Evolutionary conservation across 331 rosid genomes (phyloP).

Genomic region (Spiraea crenata): DNA sequence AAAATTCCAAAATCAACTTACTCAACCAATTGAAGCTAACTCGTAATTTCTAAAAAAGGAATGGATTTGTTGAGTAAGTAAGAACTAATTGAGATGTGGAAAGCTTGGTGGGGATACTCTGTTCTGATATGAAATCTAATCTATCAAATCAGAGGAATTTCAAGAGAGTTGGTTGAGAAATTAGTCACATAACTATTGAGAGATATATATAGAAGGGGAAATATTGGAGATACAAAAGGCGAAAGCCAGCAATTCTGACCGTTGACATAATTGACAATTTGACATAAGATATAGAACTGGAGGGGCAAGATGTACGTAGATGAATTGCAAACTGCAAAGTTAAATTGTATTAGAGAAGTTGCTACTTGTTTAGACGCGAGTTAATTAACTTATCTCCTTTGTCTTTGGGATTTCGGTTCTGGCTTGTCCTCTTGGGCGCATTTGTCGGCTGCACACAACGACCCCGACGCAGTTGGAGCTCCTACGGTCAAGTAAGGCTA

Average conservation of each 20-base stretch:
- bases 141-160: too few relatives aligned
- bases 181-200: too few relatives aligned
- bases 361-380: too few relatives aligned
- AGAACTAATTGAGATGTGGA: background rate
- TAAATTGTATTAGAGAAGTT: too few relatives aligned
- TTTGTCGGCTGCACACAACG: background rate
- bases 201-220: background rate
- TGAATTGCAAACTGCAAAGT: too few relatives aligned
- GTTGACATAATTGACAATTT: conserved; percentile 41
- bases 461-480: background rate
- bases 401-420: background rate
- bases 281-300: background rate
- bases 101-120: background rate
- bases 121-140: too few relatives aligned
- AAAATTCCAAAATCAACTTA: too few relatives aligned
- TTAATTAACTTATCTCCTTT: too few relatives aligned
- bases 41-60: background rate
- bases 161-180: too few relatives aligned
- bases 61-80: background rate
- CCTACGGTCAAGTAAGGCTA: background rate
- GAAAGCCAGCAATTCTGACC: conserved; percentile 71
- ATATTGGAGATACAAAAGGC: background rate
- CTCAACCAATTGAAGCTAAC: background rate
- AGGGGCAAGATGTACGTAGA: background rate
- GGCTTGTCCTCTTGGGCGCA: background rate